Percentiles rank a stretch among this genome's conserved stretches.
Conservation (phyloP, 352 stramenopile genomes). For the Globisporangium solare region DNA sequence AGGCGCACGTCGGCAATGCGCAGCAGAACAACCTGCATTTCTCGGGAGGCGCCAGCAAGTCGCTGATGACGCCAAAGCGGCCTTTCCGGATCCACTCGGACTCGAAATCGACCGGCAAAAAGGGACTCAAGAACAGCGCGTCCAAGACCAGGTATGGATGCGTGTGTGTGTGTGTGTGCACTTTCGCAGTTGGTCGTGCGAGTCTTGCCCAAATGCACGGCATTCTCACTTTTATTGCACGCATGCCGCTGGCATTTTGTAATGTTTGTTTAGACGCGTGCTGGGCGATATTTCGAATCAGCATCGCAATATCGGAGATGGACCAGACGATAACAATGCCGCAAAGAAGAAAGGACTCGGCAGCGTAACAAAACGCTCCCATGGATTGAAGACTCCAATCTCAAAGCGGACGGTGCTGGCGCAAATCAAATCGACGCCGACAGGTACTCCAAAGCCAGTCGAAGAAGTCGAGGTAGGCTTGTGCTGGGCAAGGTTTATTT, state of each 20-base stretch:
- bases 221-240: constrained; percentile 20
- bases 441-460: not conserved
- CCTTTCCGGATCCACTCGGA: constrained; percentile 40
- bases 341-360: constrained; percentile 25
- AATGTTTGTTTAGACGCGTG: constrained; percentile 35
- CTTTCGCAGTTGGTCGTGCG: not conserved
- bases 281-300: constrained; percentile 80
- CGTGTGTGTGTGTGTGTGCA: too few species aligned
- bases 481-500: not conserved
- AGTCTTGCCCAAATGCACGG: not conserved
- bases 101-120: constrained; percentile 28
- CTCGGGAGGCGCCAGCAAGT: constrained; percentile 2
- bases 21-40: constrained; percentile 24
- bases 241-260: constrained; percentile 14
- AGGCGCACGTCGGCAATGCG: constrained; percentile 17
- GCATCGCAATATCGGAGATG: constrained; percentile 27
- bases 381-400: constrained; percentile 21
- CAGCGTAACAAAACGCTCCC: constrained; percentile 14
- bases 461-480: constrained; percentile 13
- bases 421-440: constrained; percentile 2
- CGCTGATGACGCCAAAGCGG: constrained; percentile 25
- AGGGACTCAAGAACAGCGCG: constrained; percentile 26
- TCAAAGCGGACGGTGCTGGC: constrained; percentile 11
- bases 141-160: constrained; percentile 41
- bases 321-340: not conserved